Conservation (phyloP, 2,329 filamentous ascomycete genomes). For the Aureobasidium sp. region DNA sequence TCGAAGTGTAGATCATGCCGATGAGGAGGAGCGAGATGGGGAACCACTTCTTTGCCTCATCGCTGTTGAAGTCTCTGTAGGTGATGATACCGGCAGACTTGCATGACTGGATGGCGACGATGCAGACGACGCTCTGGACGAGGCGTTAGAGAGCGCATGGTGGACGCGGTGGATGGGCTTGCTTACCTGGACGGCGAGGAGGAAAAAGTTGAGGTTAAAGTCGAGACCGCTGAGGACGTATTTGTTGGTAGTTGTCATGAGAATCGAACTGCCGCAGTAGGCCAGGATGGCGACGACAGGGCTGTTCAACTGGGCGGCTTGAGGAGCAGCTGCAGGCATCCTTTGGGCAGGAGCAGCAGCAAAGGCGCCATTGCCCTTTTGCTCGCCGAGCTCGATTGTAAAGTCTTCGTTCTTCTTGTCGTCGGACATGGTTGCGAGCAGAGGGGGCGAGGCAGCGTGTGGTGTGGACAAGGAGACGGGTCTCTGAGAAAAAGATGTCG, state of each 20-base stretch:
- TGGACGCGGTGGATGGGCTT: slow-evolving; percentile 31
- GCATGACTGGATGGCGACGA: slow-evolving; percentile 72
- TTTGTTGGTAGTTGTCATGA: slow-evolving; percentile 99
- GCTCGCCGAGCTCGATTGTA: slow-evolving; percentile 61
- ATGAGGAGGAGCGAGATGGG: slow-evolving; percentile 92
- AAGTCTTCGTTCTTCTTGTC: slow-evolving; percentile 82
- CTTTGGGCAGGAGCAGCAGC: slow-evolving; percentile 38
- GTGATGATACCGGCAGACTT: slow-evolving; percentile 77
- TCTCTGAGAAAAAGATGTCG: not conserved
- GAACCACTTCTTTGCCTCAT: slow-evolving; percentile 95
- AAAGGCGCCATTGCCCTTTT: slow-evolving; percentile 43
- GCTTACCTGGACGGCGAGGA: slow-evolving; percentile 83
- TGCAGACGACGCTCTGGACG: slow-evolving; percentile 76
- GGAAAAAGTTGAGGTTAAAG: slow-evolving; percentile 96
- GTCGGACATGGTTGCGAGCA: slow-evolving; percentile 60
- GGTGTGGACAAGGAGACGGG: slow-evolving; percentile 6
- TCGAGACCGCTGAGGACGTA: slow-evolving; percentile 85
- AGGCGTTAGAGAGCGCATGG: not conserved
- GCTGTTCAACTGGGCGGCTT: slow-evolving; percentile 48
- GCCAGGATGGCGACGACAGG: slow-evolving; percentile 68
- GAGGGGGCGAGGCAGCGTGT: not conserved
- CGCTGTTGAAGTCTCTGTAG: slow-evolving; percentile 74
- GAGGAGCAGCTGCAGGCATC: slow-evolving; percentile 37
- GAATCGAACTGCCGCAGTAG: slow-evolving; percentile 93
- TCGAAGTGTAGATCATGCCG: slow-evolving; percentile 98